Base-by-base conservation (phyloP, 768 basidiomycete species). In the Auricularia heimuer region DNA sequence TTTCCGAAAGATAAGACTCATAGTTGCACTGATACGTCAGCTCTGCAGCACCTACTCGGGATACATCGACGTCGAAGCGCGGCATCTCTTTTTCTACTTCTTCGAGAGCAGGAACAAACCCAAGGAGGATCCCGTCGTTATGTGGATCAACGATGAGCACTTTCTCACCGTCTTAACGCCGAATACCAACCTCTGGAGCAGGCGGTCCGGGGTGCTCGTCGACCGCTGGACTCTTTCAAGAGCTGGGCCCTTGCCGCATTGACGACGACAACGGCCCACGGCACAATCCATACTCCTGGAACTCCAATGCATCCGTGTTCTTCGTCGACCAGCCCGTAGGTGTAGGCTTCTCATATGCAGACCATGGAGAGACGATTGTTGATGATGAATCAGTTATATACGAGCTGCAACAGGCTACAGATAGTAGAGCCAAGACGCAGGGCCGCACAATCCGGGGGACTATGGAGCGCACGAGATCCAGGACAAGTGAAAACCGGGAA, bases 71-170 rank as follows among this genome's bases (percentile, higher is more conserved):
- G 78, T 86, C 56, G 77, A 83, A 70, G 78, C 85, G 1, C 82
- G 85, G 64, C 86, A 86, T 67, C 63, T 87, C 47, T 86, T 86
- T 73, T 89, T 89, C 76, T 88, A 88, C 73, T 89, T 89, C 75
- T 90, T 89, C 72, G 86, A 89, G 74, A 85, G 83, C 67, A 76
- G 89, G 66, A 78, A 78, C 61, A 75, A 83, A 68, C 85, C 85
- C 35, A 80, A 76, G 16, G 79, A 69, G 36, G 87, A 87, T 69
- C 85, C 86, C 73, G 81, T 86, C 34, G 78, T 87, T 75, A 84
- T 88, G 83, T 87, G 86, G 85, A 86, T 86, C 54, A 86, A 86
- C 62, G 86, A 85, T 7, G 6, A 16, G 37, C 34, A 34, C 11
- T 54, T 29, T 33, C 34, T 29, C 21, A 24, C 6, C 24, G 24